These are phyloP conservation scores for Penicillium italicum DNA, from an alignment of 2,329 filamentous ascomycete genomes.

Conservation along the genomic window DNA sequence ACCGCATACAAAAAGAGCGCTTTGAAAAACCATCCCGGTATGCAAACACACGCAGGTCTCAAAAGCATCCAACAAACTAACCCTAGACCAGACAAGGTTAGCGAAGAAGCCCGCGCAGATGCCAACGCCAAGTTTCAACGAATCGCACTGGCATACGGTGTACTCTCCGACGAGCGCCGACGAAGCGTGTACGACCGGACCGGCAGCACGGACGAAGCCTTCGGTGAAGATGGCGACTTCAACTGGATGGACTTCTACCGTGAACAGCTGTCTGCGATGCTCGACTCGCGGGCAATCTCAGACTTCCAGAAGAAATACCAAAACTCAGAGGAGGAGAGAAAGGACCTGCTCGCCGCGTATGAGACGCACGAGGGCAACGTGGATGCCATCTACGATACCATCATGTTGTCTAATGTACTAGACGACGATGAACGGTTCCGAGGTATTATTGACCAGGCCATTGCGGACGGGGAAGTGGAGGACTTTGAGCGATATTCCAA, in stretches of 20 bases:
- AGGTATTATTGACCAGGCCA: constrained; percentile 74
- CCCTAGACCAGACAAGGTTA: constrained; percentile 65
- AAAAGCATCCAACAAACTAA: constrained; percentile 16
- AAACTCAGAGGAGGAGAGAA: constrained; percentile 76
- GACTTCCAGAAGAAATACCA: constrained; percentile 77
- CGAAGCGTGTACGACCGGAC: constrained; percentile 86
- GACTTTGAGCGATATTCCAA: constrained; percentile 66
- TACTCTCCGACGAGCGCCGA: constrained; percentile 77
- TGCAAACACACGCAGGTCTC: constrained; percentile 11
- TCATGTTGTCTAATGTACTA: constrained; percentile 82
- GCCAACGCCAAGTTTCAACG: constrained; percentile 83
- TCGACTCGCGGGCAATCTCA: constrained; percentile 71
- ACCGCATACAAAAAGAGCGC: constrained; percentile 88
- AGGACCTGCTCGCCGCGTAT: constrained; percentile 74
- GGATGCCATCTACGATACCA: constrained; percentile 69
- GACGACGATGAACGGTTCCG: constrained; percentile 85
- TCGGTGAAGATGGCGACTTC: constrained; percentile 71
- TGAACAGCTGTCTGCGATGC: constrained; percentile 72
- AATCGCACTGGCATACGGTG: constrained; percentile 88
- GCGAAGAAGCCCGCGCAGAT: constrained; percentile 61
- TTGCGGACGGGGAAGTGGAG: constrained; percentile 64
- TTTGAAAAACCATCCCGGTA: constrained; percentile 81
- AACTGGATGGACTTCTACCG: constrained; percentile 89
- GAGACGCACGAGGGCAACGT: constrained; percentile 69
- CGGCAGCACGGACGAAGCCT: constrained; percentile 79